A percentile compares a stretch with the other conserved stretches of the same genome.
phyloP scores from a whole-genome alignment of 2,329 filamentous ascomycete genomes.

The Cadophora gregata region DNA sequence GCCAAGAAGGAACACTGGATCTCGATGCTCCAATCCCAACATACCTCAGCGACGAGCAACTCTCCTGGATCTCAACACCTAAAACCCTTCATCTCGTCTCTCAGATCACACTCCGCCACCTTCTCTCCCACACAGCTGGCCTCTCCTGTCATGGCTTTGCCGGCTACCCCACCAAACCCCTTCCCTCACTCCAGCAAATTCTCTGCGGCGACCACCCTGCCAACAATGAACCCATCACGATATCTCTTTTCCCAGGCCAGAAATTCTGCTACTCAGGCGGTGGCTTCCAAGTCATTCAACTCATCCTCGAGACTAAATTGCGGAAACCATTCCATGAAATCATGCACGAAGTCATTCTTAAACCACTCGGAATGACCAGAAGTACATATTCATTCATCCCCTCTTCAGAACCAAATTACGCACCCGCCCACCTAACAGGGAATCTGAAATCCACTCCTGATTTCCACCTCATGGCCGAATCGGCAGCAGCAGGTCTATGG shows the following conservation, averaged over 20 bases:
- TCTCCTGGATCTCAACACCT: slow-evolving; percentile 22
- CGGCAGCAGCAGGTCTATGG: slow-evolving; percentile 27
- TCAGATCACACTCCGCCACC: slow-evolving; percentile 22
- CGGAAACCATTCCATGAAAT: slow-evolving; percentile 24
- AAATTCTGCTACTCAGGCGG: slow-evolving; percentile 24
- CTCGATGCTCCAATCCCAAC: slow-evolving; percentile 18
- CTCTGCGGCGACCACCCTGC: slow-evolving; percentile 19
- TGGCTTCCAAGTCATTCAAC: slow-evolving; percentile 23
- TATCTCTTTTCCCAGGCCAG: slow-evolving; percentile 21
- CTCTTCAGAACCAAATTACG: slow-evolving; percentile 21
- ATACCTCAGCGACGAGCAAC: slow-evolving; percentile 8
- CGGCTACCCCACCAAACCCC: not conserved
- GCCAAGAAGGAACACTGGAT: slow-evolving; percentile 20
- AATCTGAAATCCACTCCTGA: not conserved
- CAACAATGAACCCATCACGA: slow-evolving; percentile 18
- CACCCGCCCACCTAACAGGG: slow-evolving; percentile 20
- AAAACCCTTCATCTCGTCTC: slow-evolving; percentile 11
- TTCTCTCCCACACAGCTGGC: slow-evolving; percentile 29
- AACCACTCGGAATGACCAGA: slow-evolving; percentile 24
- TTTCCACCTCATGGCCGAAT: slow-evolving; percentile 16
- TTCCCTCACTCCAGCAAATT: slow-evolving; percentile 16
- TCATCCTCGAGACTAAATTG: slow-evolving; percentile 21
- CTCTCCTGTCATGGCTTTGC: slow-evolving; percentile 13
- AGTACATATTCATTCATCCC: slow-evolving; percentile 16
- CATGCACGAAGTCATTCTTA: slow-evolving; percentile 22